Conservation (phyloP, 805 yeast genomes). For the Pichia thaimueangensis region DNA sequence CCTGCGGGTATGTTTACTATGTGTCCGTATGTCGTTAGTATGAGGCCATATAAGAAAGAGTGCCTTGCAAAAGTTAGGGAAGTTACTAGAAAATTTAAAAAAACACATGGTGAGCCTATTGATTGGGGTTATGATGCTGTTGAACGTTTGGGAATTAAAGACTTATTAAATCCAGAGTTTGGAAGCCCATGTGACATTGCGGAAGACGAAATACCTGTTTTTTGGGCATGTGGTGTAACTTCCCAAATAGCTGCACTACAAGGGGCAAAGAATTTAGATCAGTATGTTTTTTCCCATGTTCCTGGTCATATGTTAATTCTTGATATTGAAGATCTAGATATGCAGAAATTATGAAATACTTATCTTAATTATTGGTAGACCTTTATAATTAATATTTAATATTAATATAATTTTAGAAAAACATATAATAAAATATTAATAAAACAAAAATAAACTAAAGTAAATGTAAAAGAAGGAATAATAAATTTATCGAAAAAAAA, state of each 20-base stretch:
- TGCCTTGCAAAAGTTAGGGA: conserved; percentile 2
- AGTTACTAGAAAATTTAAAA: conserved; percentile 1
- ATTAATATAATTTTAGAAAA: not conserved
- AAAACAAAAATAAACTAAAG: not conserved
- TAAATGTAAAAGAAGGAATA: not conserved
- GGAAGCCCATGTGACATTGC: not conserved
- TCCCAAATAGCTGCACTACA: conserved; percentile 2
- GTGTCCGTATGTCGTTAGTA: conserved; percentile 4
- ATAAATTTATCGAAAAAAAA: not conserved
- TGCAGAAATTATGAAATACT: too few relatives aligned
- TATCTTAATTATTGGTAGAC: not conserved
- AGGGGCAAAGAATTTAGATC: not conserved
- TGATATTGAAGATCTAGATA: conserved; percentile 2
- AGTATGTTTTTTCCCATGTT: not conserved
- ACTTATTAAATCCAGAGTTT: conserved; percentile 1
- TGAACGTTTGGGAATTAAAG: conserved; percentile 1
- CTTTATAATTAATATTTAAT: not conserved
- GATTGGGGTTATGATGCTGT: conserved; percentile 8
- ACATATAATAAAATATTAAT: not conserved
- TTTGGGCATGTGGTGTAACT: conserved; percentile 8
- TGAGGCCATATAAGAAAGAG: conserved; percentile 3
- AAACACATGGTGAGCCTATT: conserved; percentile 6
- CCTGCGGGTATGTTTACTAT: not conserved
- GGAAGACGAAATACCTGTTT: conserved; percentile 4
- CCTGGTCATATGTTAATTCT: conserved; percentile 6